A percentile compares a stretch with the other conserved stretches of the same genome.
phyloP scores from a whole-genome alignment of 148 eudicot genomes.

The Polygonum maritimum region DNA sequence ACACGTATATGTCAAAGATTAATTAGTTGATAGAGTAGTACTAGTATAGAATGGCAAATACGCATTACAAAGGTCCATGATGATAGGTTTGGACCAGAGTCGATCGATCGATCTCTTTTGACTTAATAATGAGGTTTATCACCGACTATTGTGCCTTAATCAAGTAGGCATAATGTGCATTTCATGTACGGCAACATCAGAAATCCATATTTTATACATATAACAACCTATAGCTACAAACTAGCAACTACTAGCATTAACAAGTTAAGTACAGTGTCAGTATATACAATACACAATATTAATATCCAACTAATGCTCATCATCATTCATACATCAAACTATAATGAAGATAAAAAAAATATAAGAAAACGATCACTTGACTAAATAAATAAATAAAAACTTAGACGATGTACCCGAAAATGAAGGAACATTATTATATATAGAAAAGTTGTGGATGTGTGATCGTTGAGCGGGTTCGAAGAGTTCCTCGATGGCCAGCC shows the following conservation, averaged over 20 bases:
- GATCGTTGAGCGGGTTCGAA: no score
- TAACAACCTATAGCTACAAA: background rate
- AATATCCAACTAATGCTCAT: background rate
- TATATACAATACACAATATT: background rate
- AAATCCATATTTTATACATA: background rate
- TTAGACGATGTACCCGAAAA: background rate
- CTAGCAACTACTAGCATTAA: background rate
- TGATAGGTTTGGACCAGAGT: conserved; percentile 4
- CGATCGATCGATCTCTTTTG: conserved; percentile 6
- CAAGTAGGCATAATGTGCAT: conserved; percentile 11
- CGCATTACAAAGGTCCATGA: background rate
- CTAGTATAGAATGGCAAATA: background rate
- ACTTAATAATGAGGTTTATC: conserved; percentile 21
- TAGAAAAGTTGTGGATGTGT: no score
- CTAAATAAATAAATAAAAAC: background rate
- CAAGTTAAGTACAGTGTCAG: background rate
- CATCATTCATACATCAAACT: background rate
- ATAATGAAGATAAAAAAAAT: background rate
- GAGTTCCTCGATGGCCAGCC: no score
- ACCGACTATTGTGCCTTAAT: conserved; percentile 23
- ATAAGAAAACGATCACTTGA: background rate
- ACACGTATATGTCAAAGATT: no score
- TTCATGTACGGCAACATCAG: conserved; percentile 19
- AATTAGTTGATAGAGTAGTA: no score
- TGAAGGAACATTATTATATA: background rate